Conservation (phyloP, 495 filamentous ascomycete species). For the Chaetomium fimeti region DNA sequence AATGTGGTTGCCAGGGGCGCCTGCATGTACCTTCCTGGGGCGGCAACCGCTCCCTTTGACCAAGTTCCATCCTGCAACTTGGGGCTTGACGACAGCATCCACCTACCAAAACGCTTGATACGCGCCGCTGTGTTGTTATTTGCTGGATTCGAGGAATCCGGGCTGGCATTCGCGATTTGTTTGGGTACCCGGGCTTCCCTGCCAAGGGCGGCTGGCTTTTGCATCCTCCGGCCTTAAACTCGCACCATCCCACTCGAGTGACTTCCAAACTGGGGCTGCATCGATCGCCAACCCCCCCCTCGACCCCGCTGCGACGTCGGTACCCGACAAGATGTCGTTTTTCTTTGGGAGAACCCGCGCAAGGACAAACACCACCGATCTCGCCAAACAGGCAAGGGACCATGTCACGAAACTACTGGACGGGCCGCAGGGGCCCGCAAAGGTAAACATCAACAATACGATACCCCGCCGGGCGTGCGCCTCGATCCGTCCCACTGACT, state of each 20-base stretch:
- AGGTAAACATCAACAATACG: conserved; percentile 36
- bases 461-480: conserved; percentile 12
- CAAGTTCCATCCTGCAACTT: not conserved
- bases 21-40: not conserved
- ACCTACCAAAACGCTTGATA: not conserved
- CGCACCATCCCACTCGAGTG: conserved; percentile 7
- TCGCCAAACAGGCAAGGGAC: conserved; percentile 54
- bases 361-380: conserved; percentile 53
- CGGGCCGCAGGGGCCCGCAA: conserved; percentile 49
- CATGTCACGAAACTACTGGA: conserved; percentile 57
- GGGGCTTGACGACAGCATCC: not conserved
- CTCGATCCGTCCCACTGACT: conserved; percentile 12
- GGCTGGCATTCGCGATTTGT: conserved; percentile 16
- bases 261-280: not conserved
- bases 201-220: conserved; percentile 16
- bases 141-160: conserved; percentile 3
- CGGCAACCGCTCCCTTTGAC: not conserved
- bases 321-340: conserved; percentile 70
- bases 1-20: conserved; percentile 11
- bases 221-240: conserved; percentile 4
- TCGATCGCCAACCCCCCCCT: conserved; percentile 9
- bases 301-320: conserved; percentile 8
- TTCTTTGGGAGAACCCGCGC: conserved; percentile 74
- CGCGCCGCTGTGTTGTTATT: not conserved
- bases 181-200: conserved; percentile 14